Evolutionary conservation across 345 rosid species (phyloP).

Genomic region (Ceriops decandra): DNA sequence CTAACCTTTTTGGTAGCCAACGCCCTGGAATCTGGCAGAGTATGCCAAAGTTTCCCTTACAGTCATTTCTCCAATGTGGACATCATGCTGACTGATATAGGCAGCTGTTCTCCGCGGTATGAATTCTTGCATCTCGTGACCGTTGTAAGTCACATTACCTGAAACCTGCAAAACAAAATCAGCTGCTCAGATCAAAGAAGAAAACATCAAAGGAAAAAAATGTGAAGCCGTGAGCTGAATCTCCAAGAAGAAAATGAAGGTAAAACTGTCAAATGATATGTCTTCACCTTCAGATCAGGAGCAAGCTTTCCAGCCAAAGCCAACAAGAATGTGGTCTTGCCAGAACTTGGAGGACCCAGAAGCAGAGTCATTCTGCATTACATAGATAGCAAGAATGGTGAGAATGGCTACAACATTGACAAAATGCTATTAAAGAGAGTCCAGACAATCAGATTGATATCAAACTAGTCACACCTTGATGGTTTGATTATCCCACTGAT

Average conservation of each 20-base stretch:
- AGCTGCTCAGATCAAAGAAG: background rate
- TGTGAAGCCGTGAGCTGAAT: background rate
- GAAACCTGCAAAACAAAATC: constrained; percentile 36
- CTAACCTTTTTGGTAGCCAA: constrained; percentile 56
- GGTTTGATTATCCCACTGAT: constrained; percentile 69
- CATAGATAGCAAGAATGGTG: background rate
- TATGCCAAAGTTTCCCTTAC: constrained; percentile 74
- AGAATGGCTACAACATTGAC: background rate
- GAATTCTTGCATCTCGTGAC: constrained; percentile 52
- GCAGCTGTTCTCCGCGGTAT: constrained; percentile 64
- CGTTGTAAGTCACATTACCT: constrained; percentile 65
- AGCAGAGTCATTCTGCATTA: constrained; percentile 60
- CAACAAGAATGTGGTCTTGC: constrained; percentile 71
- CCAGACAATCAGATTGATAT: constrained; percentile 8
- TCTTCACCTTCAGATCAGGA: constrained; percentile 43
- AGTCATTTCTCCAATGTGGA: constrained; percentile 58
- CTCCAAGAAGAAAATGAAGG: background rate
- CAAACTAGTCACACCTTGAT: constrained; percentile 35
- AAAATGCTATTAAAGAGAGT: background rate
- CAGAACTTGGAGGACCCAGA: constrained; percentile 81
- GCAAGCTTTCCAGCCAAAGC: constrained; percentile 82
- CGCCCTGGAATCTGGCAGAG: constrained; percentile 60
- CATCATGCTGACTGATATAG: constrained; percentile 63
- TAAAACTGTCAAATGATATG: background rate
- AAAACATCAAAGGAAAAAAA: background rate